Conservation (phyloP, 2,329 filamentous ascomycete genomes). For the Mycosphaerella sp. region DNA sequence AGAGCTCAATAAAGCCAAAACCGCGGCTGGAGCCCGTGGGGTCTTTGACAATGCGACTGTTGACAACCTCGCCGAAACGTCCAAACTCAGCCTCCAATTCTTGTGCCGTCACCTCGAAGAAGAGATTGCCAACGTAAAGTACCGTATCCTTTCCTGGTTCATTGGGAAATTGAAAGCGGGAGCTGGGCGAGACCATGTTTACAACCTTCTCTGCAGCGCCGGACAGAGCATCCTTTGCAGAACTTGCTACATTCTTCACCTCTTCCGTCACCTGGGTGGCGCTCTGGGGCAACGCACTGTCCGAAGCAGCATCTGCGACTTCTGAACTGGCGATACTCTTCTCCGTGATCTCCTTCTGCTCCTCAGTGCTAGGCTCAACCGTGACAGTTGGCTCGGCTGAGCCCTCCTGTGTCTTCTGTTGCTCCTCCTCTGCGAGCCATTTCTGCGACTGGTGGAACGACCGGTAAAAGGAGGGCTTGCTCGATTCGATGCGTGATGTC, state of each 20-base stretch:
- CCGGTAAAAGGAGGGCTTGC: conserved; percentile 33
- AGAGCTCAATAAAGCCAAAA: conserved; percentile 61
- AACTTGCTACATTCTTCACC: conserved; percentile 16
- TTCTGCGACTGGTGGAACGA: conserved; percentile 38
- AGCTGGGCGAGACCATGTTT: conserved; percentile 1
- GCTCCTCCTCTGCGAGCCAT: conserved; percentile 37
- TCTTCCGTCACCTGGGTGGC: conserved; percentile 20
- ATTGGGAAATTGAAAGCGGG: background rate
- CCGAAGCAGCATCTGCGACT: conserved; percentile 25
- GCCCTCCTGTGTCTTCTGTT: conserved; percentile 18
- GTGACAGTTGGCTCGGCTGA: conserved; percentile 29
- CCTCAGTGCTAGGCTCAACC: conserved; percentile 27
- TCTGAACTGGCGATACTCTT: conserved; percentile 21
- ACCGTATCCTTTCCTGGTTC: conserved; percentile 34
- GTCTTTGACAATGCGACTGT: conserved; percentile 54
- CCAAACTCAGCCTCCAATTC: conserved; percentile 55
- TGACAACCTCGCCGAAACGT: conserved; percentile 51
- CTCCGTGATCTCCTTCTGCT: conserved; percentile 28
- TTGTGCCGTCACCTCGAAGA: conserved; percentile 59
- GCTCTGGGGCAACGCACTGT: conserved; percentile 10
- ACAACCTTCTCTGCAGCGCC: conserved; percentile 11
- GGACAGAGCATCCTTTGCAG: conserved; percentile 14
- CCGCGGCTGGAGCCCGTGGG: conserved; percentile 61
- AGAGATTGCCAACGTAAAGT: conserved; percentile 63
- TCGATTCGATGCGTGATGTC: conserved; percentile 33